Conservation (phyloP, 345 rosid species). For the Cardamine occulta region DNA sequence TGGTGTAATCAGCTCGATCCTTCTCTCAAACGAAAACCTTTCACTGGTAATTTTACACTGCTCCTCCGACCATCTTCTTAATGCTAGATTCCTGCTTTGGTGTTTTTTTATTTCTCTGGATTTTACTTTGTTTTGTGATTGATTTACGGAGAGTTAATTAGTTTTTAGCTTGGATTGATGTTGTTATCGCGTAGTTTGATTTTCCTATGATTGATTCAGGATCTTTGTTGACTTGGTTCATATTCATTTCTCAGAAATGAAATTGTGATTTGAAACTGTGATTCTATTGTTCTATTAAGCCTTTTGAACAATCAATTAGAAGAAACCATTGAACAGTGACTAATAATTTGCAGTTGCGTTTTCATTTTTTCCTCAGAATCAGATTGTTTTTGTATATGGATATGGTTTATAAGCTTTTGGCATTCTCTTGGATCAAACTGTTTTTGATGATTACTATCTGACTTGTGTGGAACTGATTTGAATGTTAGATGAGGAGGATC, state of each 20-base stretch:
- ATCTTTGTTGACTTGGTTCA: conserved; percentile 2
- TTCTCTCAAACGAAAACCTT: conserved; percentile 68
- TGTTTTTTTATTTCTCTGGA: background rate
- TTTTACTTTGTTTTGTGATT: background rate
- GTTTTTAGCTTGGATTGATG: conserved; percentile 1
- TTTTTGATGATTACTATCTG: background rate
- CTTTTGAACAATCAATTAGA: background rate
- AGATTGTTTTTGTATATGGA: background rate
- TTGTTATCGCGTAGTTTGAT: background rate
- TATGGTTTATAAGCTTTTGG: background rate
- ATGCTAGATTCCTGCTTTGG: background rate
- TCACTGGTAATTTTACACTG: conserved; percentile 52
- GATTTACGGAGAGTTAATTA: conserved; percentile 10
- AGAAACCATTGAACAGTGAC: background rate
- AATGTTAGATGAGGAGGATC: conserved; percentile 76
- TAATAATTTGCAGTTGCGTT: background rate
- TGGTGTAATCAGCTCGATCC: conserved; percentile 93
- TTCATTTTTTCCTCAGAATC: conserved; percentile 1
- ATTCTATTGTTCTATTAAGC: background rate
- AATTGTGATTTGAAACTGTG: background rate
- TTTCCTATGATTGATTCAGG: background rate
- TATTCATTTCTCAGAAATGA: background rate
- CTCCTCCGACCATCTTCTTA: background rate
- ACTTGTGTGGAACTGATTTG: conserved; percentile 12
- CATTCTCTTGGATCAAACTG: conserved; percentile 1